Conservation (phyloP, 2,329 filamentous ascomycete genomes). For the Cyclaneusma minus region DNA sequence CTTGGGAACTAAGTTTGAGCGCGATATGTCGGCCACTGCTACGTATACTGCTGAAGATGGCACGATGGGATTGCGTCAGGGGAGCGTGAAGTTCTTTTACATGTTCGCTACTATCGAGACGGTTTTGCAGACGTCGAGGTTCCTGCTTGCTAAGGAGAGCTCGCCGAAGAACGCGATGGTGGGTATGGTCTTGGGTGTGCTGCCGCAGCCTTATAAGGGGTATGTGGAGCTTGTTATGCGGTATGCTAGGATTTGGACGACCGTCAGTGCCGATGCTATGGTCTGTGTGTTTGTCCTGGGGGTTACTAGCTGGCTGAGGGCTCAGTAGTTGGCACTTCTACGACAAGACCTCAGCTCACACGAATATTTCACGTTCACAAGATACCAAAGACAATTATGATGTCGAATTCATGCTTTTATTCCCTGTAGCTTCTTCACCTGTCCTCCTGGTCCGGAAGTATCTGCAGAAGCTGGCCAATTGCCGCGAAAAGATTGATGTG, state of each 20-base stretch:
- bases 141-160: conserved; percentile 48
- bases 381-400: no score
- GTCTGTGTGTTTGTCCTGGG: conserved; percentile 64
- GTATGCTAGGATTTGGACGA: conserved; percentile 57
- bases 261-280: conserved; percentile 58
- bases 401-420: no score
- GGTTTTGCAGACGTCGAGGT: conserved; percentile 53
- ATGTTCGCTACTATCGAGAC: conserved; percentile 69
- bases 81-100: conserved; percentile 50
- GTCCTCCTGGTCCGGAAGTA: no score
- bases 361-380: no score
- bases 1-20: conserved; percentile 45
- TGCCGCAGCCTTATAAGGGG: conserved; percentile 48
- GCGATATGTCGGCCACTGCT: conserved; percentile 27
- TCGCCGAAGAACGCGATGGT: conserved; percentile 44
- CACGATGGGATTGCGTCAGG: conserved; percentile 18
- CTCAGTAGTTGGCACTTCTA: no score
- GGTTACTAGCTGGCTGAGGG: no score
- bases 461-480: no score
- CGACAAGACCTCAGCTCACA: no score
- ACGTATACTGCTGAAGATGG: conserved; percentile 16
- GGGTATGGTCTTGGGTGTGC: conserved; percentile 44
- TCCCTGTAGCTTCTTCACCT: no score
- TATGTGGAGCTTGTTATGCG: conserved; percentile 45
- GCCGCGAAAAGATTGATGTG: no score